These are phyloP conservation scores for Pyricularia grisea DNA, from an alignment of 2,329 filamentous ascomycete genomes.

Conservation along the genomic window DNA sequence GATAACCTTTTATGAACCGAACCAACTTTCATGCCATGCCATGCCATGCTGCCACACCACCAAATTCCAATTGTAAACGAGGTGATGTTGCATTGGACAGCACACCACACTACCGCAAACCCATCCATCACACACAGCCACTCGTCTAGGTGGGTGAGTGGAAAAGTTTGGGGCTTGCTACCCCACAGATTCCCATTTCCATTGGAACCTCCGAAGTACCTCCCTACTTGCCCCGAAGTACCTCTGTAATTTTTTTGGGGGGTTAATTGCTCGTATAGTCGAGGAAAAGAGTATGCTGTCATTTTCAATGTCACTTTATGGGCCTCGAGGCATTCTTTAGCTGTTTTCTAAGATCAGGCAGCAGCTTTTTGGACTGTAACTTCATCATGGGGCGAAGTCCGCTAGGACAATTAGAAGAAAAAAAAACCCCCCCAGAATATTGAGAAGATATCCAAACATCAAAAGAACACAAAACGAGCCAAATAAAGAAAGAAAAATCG, in stretches of 20 bases:
- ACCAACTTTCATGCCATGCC: neutral
- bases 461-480: too few species aligned
- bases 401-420: too few species aligned
- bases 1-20: neutral
- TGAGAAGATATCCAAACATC: too few species aligned
- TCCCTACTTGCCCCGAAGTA: neutral
- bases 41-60: neutral
- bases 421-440: too few species aligned
- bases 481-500: too few species aligned
- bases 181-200: neutral
- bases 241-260: neutral
- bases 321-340: neutral
- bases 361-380: neutral
- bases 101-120: neutral
- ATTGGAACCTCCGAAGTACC: neutral
- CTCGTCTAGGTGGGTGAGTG: neutral
- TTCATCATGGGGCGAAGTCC: too few species aligned
- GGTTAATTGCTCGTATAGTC: neutral
- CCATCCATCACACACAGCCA: neutral
- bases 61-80: neutral
- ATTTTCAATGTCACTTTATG: neutral
- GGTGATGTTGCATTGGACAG: neutral
- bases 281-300: neutral
- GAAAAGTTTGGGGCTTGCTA: neutral
- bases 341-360: neutral